These are phyloP conservation scores for Saccharomycopsis crataegensis DNA, from an alignment of 1,139 yeast species.

Conservation along the genomic window DNA sequence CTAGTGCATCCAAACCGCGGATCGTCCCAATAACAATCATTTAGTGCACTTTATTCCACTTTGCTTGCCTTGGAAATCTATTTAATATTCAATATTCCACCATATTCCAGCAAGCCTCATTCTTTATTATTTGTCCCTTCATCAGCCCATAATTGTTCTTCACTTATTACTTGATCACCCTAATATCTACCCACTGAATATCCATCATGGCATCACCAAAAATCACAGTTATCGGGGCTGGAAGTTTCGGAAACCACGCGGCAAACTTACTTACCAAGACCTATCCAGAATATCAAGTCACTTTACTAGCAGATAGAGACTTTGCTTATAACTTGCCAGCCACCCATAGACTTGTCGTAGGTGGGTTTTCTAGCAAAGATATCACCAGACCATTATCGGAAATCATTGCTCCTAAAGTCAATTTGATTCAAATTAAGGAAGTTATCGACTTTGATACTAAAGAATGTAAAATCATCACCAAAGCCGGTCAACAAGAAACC, in stretches of 20 bases:
- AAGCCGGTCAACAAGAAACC: background rate
- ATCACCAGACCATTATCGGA: slow-evolving; percentile 2
- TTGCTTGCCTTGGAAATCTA: too few relatives aligned
- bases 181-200: too few relatives aligned
- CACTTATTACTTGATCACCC: too few relatives aligned
- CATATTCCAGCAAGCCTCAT: too few relatives aligned
- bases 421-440: background rate
- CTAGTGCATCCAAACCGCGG: too few relatives aligned
- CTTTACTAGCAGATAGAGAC: background rate
- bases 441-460: background rate
- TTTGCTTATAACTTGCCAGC: background rate
- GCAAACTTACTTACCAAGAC: slow-evolving; percentile 1
- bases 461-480: background rate
- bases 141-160: too few relatives aligned
- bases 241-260: background rate
- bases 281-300: background rate
- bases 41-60: too few relatives aligned
- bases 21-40: too few relatives aligned
- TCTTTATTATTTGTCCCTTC: too few relatives aligned
- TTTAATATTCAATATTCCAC: too few relatives aligned
- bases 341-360: background rate
- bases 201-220: background rate
- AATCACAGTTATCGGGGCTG: slow-evolving; percentile 3
- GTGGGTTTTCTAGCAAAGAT: background rate
- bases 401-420: background rate